Conservation (phyloP, 805 yeast species). For the Saccharomycopsis fermentans region DNA sequence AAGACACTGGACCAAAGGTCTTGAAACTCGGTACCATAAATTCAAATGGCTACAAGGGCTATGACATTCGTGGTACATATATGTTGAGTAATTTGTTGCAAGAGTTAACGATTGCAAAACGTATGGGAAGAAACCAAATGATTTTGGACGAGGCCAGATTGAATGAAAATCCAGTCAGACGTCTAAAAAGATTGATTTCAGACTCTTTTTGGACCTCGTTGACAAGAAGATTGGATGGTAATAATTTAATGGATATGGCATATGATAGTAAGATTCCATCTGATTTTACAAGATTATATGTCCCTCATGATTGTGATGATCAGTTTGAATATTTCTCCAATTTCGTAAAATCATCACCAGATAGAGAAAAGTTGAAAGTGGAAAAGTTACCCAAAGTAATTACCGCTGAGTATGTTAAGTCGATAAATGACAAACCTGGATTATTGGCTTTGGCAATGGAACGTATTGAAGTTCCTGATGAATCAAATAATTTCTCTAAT, state of each 20-base stretch:
- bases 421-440: constrained; percentile 78
- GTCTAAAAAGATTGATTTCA: constrained; percentile 63
- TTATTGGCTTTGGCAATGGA: constrained; percentile 70
- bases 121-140: constrained; percentile 69
- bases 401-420: constrained; percentile 66
- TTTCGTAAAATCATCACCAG: constrained; percentile 46
- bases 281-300: constrained; percentile 64
- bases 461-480: constrained; percentile 20
- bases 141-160: constrained; percentile 74
- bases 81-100: constrained; percentile 80
- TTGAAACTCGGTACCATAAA: constrained; percentile 71
- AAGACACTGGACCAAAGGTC: constrained; percentile 79
- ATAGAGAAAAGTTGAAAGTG: constrained; percentile 48
- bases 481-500: not conserved
- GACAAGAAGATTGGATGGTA: constrained; percentile 58
- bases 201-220: constrained; percentile 73
- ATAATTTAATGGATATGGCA: constrained; percentile 60
- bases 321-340: constrained; percentile 59
- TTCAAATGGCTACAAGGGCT: constrained; percentile 68
- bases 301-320: constrained; percentile 59
- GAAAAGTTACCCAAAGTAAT: constrained; percentile 66
- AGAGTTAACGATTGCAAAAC: constrained; percentile 78
- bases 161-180: constrained; percentile 76
- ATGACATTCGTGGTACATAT: constrained; percentile 77
- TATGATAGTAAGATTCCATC: constrained; percentile 64